Conservation (phyloP, 2,329 filamentous ascomycete species). For the Waltergamsia citrina region DNA sequence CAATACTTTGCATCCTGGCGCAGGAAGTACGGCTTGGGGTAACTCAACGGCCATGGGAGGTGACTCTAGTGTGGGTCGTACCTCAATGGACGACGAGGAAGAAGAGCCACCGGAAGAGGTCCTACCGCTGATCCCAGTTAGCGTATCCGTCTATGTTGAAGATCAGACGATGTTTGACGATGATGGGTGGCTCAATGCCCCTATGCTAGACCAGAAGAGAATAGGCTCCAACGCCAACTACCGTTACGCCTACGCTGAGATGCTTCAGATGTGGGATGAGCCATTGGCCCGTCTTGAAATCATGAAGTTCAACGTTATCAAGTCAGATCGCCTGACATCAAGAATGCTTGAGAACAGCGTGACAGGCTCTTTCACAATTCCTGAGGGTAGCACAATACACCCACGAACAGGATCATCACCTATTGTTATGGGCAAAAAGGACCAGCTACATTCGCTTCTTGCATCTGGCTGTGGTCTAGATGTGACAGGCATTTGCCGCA, state of each 20-base stretch:
- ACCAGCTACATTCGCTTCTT: conserved; percentile 39
- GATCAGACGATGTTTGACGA: conserved; percentile 60
- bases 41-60: conserved; percentile 31
- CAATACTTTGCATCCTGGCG: conserved; percentile 39
- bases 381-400: conserved; percentile 26
- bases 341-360: conserved; percentile 20
- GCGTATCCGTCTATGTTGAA: conserved; percentile 43
- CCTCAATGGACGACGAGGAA: conserved; percentile 46
- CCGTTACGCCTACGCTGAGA: conserved; percentile 57
- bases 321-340: conserved; percentile 26
- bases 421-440: conserved; percentile 47
- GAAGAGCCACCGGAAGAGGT: conserved; percentile 30
- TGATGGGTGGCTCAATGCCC: conserved; percentile 53
- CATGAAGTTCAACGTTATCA: conserved; percentile 58
- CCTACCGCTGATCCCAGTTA: conserved; percentile 32
- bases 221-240: conserved; percentile 46
- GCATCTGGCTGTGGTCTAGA: conserved; percentile 49
- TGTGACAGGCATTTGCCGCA: conserved; percentile 51
- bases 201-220: conserved; percentile 45
- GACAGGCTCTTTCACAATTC: conserved; percentile 24
- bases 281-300: conserved; percentile 55
- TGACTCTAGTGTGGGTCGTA: conserved; percentile 37
- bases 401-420: conserved; percentile 33
- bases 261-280: conserved; percentile 57
- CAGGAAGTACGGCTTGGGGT: conserved; percentile 26